Conservation (phyloP, 768 basidiomycete species). For the Mycena chlorophos region DNA sequence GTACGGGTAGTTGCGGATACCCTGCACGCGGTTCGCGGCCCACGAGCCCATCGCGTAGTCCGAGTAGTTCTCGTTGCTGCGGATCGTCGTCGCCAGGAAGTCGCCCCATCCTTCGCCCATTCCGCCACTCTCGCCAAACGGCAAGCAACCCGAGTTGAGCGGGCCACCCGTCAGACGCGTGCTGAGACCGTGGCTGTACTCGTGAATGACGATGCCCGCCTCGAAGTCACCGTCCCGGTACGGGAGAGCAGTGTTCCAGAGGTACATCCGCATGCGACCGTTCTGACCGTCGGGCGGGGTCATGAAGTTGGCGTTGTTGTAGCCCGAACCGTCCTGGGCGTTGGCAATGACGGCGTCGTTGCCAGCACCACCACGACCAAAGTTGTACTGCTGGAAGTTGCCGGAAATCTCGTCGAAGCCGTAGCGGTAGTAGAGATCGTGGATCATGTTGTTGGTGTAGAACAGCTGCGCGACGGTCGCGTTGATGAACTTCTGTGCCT, state of each 20-base stretch:
- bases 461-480: slow-evolving; percentile 85
- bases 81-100: slow-evolving; percentile 84
- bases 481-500: slow-evolving; percentile 84
- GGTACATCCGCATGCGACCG: slow-evolving; percentile 93
- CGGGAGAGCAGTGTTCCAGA: slow-evolving; percentile 89
- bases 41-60: slow-evolving; percentile 94
- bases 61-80: slow-evolving; percentile 69
- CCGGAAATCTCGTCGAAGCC: slow-evolving; percentile 91
- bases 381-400: slow-evolving; percentile 99
- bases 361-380: slow-evolving; percentile 83
- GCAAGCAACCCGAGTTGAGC: slow-evolving; percentile 87
- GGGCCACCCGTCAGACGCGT: slow-evolving; percentile 96
- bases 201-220: slow-evolving; percentile 95
- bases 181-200: slow-evolving; percentile 84
- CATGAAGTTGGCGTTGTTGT: slow-evolving; percentile 92
- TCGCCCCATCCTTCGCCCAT: slow-evolving; percentile 99
- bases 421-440: slow-evolving; percentile 83
- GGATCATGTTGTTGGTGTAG: slow-evolving; percentile 80
- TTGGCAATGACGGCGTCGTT: slow-evolving; percentile 91
- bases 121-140: slow-evolving; percentile 94
- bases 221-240: slow-evolving; percentile 95
- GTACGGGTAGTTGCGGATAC: slow-evolving; percentile 90
- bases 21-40: slow-evolving; percentile 76
- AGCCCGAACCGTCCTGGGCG: slow-evolving; percentile 93
- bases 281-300: slow-evolving; percentile 83